Base-by-base conservation (phyloP, 164 flowering plant genomes). In the Berberis vulgaris region DNA sequence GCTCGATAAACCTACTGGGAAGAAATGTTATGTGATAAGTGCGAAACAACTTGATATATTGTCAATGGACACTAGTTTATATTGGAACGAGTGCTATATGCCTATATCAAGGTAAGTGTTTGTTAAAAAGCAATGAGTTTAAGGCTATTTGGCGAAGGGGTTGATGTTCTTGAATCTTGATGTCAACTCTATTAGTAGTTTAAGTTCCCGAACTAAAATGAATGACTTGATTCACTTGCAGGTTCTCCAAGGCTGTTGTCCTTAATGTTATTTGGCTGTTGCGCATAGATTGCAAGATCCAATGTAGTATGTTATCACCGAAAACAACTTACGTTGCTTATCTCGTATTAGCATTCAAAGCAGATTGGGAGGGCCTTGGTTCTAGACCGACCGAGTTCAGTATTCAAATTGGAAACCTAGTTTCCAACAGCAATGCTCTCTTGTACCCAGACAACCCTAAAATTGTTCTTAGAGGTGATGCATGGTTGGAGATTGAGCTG, bases 401-500 rank as follows among this genome's bases (percentile, higher is more conserved):
- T 1, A 40, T 88, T 46, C 50, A 79, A 68, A 65, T 75, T 10
- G 84, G 80, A 0, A 13, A 50, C 46, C 46, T 26, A 41, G 13
- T 39, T 7, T 60, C 74, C 0, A 52, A 12, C 10, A 68, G 75
- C 50, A 72, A 44, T 6, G 75, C 70, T 4, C 47, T 66, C 49
- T 26, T 46, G 9, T 61, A 7, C 38, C 55, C 49, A 6, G 69
- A 64, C 41, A 61, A 69, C 2, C n/a, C n/a, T n/a, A 40, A 49
- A 40, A 26, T 57, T 43, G 12, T 63, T 3, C 69, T 65, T 11
- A 67, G 81, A 2, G 60, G 54, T 11, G 84, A 83, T 54, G 80
- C 80, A 2, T 83, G 86, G 86, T 56, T 79, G 64, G 81, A 81
- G 81, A 73, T 82, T 43, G 81, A 80, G 49, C 9, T 85, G 47